Evolutionary conservation across 208 protist species (phyloP).

Genomic region (Strigomonas culicis): DNA sequence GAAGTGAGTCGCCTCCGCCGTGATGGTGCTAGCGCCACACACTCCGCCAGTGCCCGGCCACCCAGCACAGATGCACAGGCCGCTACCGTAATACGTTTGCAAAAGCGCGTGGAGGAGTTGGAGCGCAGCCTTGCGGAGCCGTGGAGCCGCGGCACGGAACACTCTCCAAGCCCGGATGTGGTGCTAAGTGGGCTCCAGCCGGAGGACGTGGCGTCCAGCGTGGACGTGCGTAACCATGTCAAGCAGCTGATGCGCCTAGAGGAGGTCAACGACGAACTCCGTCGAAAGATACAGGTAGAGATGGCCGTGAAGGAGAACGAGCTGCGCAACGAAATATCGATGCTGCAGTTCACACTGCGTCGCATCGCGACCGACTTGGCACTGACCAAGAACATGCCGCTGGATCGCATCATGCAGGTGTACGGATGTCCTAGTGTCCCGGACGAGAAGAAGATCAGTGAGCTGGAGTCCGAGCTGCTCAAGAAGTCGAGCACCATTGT

Average conservation of each 20-base stretch:
- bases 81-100: slow-evolving; percentile 19
- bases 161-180: neutral
- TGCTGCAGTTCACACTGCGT: slow-evolving; percentile 18
- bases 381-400: slow-evolving; percentile 18
- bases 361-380: slow-evolving; percentile 51
- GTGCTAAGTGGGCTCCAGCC: neutral
- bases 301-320: slow-evolving; percentile 32
- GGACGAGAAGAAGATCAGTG: slow-evolving; percentile 19
- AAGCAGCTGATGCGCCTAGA: slow-evolving; percentile 50
- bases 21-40: neutral
- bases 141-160: too few species aligned
- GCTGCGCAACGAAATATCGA: slow-evolving; percentile 30
- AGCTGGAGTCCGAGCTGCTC: slow-evolving; percentile 32
- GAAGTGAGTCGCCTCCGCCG: slow-evolving; percentile 16
- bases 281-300: slow-evolving; percentile 46
- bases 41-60: neutral
- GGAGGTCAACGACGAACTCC: slow-evolving; percentile 53
- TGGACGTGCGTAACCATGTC: slow-evolving; percentile 43
- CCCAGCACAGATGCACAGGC: neutral
- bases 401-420: slow-evolving; percentile 21
- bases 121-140: slow-evolving; percentile 8
- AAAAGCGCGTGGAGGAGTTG: slow-evolving; percentile 31
- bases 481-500: slow-evolving; percentile 56
- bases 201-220: slow-evolving; percentile 17
- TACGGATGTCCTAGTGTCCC: slow-evolving; percentile 15